Conservation (phyloP, 2,329 filamentous ascomycete genomes). For the Penicillium griseofulvum region DNA sequence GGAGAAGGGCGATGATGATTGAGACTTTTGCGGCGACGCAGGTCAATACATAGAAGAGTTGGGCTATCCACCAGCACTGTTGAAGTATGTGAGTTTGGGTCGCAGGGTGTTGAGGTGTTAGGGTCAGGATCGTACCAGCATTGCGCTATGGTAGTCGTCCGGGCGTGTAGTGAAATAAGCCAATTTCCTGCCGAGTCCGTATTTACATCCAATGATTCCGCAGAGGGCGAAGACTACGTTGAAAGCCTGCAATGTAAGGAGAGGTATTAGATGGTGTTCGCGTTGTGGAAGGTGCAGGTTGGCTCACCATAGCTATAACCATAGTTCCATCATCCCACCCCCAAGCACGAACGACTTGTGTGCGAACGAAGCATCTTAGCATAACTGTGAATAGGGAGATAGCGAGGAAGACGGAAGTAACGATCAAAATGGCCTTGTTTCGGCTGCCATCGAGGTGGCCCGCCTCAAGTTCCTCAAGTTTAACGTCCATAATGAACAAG, state of each 20-base stretch:
- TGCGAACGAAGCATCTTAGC: conserved; percentile 44
- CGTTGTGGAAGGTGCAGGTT: too few species aligned
- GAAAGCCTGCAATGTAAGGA: conserved; percentile 16
- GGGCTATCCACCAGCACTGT: conserved; percentile 51
- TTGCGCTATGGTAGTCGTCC: conserved; percentile 19
- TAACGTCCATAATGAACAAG: conserved; percentile 10
- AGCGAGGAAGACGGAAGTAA: conserved; percentile 39
- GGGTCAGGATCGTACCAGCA: conserved; percentile 22
- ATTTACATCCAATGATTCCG: conserved; percentile 25
- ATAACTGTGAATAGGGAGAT: conserved; percentile 40
- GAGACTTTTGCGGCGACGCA: conserved; percentile 50
- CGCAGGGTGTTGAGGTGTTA: not conserved
- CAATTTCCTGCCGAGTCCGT: conserved; percentile 23
- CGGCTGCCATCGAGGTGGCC: conserved; percentile 12
- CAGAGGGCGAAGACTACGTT: conserved; percentile 30
- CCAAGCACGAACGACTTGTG: conserved; percentile 39
- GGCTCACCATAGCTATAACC: conserved; percentile 30
- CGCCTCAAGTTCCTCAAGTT: not conserved
- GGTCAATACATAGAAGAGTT: conserved; percentile 50
- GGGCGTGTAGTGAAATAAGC: conserved; percentile 19
- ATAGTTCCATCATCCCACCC: conserved; percentile 38
- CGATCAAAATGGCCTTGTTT: conserved; percentile 22
- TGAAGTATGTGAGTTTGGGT: not conserved
- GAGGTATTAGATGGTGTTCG: not conserved
- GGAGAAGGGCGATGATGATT: conserved; percentile 52